Evolutionary conservation across 2,329 filamentous ascomycete species (phyloP), one percentile per base, ranked within the genome.

Genomic region (Cryphonectria radicalis): DNA sequence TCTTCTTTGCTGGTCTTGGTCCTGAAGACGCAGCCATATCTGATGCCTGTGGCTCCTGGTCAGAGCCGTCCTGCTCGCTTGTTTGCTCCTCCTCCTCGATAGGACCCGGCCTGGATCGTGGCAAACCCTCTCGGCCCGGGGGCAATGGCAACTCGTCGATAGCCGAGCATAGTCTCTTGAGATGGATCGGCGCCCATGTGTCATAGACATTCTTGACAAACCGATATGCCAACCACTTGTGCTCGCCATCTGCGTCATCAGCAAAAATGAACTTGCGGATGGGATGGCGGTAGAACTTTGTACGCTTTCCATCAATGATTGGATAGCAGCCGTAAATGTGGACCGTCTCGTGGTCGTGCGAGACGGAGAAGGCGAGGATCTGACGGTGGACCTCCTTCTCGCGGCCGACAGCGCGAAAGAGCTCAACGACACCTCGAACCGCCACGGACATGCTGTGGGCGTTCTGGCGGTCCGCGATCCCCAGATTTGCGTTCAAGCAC

Each of bases 361-460:
- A 84, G 73, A 84, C 73, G 7, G 82, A 85, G 71, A 84, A 86
- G 32, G 77, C 79, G 13, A 85, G 77, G 40, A 85, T 80, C 73
- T 84, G 75, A 22, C 79, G 78, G 72, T 84, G 17, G 40, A 84
- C 65, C 72, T 84, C 80, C 2, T 76, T 43, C 72, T 82, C 79
- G 5, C 80, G 80, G 22, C 75, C 75, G 1, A 82, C 79, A 11
- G 74, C 35, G 67, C 78, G 77, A 64, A 82, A 84, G 19, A 85
- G 79, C 74, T 84, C 79, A 25, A 80, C 73, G 74, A 82, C 73
- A 35, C 70, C 83, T 64, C 81, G 78, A 59, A 80, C 78, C 0
- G 82, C 82, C n/a, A 84, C 67, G 4, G 79, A 80, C 79, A 81
- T 82, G 74, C 79, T 84, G 50, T 84, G 79, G 63, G 79, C 79